Percentiles rank a stretch among this genome's conserved stretches.
These are phyloP conservation scores for Exophiala phaeomuriformis DNA, from an alignment of 2,329 filamentous ascomycete genomes.

Conservation along the genomic window DNA sequence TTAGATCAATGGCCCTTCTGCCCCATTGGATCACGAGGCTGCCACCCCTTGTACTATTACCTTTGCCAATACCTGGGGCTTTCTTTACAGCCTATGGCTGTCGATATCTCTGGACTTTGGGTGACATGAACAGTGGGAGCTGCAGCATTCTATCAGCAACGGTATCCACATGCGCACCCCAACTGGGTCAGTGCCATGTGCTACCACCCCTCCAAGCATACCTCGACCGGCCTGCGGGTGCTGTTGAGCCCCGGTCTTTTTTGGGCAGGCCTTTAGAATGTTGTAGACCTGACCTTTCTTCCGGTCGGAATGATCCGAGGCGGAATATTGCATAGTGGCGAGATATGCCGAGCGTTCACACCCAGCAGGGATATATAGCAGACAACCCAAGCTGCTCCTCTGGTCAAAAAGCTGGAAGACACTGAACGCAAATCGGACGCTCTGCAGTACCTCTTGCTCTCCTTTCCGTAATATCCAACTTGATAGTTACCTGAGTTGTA, in stretches of 20 bases:
- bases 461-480: not conserved
- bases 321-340: no score
- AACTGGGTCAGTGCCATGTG: not conserved
- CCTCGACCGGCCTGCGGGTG: not conserved
- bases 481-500: not conserved
- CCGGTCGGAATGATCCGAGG: no score
- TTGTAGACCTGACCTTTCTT: no score
- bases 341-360: not conserved
- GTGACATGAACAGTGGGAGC: not conserved
- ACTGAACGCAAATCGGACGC: not conserved
- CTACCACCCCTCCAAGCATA: not conserved
- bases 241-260: not conserved
- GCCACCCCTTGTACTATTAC: not conserved
- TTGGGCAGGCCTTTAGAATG: not conserved
- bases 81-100: not conserved
- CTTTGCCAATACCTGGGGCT: not conserved
- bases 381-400: not conserved
- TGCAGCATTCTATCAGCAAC: not conserved
- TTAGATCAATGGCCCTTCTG: conserved; percentile 2
- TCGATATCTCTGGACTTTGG: not conserved
- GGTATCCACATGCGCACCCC: not conserved
- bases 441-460: not conserved
- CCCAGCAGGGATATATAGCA: not conserved
- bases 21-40: not conserved
- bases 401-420: not conserved